Conservation (phyloP, 1,284 basidiomycete species). For the Tylopilus orsonianus region DNA sequence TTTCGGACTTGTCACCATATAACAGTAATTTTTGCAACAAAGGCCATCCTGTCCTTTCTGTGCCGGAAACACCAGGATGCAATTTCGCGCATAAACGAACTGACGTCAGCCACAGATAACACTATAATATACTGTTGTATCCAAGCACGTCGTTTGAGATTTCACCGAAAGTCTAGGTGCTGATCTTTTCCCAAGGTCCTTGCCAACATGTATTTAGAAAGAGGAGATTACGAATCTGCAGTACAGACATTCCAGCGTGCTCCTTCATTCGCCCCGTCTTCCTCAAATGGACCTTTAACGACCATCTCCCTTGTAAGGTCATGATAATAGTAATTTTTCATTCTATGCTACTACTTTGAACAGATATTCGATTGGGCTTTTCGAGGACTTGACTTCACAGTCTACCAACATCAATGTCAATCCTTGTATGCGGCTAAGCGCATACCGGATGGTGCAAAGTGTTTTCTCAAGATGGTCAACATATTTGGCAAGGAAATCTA, state of each 20-base stretch:
- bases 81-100: conserved; percentile 1
- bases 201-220: not conserved
- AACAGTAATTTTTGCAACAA: not conserved
- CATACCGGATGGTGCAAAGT: not conserved
- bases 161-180: not conserved
- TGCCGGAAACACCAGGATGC: conserved; percentile 1
- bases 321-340: too few species aligned
- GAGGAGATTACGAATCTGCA: not conserved
- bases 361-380: conserved; percentile 5
- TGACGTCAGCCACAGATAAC: not conserved
- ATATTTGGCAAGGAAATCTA: not conserved
- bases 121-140: not conserved
- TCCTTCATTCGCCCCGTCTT: not conserved
- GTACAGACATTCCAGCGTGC: not conserved
- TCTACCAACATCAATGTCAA: not conserved
- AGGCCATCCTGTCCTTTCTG: conserved; percentile 4
- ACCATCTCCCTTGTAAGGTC: conserved; percentile 4
- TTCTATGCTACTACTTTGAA: not conserved
- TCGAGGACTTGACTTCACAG: not conserved
- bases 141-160: not conserved
- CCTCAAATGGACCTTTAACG: not conserved
- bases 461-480: not conserved
- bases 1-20: not conserved
- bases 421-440: not conserved
- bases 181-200: not conserved